Evolutionary conservation across 768 basidiomycete species (phyloP).

Genomic region (Lepiota brunneoincarnata): DNA sequence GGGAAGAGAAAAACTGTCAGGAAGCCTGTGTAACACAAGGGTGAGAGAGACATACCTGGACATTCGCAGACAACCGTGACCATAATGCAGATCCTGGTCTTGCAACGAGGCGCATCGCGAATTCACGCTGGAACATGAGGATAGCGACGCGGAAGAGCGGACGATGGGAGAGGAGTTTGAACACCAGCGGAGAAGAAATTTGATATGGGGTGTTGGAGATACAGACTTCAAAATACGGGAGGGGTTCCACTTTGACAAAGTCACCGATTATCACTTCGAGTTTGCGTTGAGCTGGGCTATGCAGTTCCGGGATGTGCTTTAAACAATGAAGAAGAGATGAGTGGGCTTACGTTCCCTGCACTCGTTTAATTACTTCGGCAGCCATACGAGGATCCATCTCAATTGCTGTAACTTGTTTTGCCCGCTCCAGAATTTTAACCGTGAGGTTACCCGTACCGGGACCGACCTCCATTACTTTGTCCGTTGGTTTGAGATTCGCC

Average conservation of each 20-base stretch:
- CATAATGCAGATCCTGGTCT: slow-evolving; percentile 81
- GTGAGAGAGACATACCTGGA: slow-evolving; percentile 49
- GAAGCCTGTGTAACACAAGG: background rate
- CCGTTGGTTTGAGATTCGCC: slow-evolving; percentile 91
- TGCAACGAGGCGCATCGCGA: slow-evolving; percentile 89
- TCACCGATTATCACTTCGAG: slow-evolving; percentile 96
- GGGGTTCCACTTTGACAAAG: slow-evolving; percentile 89
- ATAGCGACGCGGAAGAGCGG: slow-evolving; percentile 92
- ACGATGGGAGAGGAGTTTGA: slow-evolving; percentile 94
- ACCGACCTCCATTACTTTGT: slow-evolving; percentile 95
- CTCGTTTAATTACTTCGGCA: slow-evolving; percentile 93
- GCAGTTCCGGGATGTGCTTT: background rate
- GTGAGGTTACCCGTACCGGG: slow-evolving; percentile 98
- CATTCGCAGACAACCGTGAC: slow-evolving; percentile 95
- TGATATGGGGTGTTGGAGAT: slow-evolving; percentile 99
- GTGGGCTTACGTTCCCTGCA: slow-evolving; percentile 90
- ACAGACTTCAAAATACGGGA: slow-evolving; percentile 99
- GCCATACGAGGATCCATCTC: slow-evolving; percentile 99
- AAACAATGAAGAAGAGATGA: slow-evolving; percentile 3
- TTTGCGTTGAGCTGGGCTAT: slow-evolving; percentile 91
- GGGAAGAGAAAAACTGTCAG: background rate
- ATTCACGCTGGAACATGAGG: slow-evolving; percentile 99
- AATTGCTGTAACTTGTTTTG: slow-evolving; percentile 89
- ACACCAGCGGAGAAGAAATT: slow-evolving; percentile 96
- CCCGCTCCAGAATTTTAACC: slow-evolving; percentile 88